A percentile compares a stretch with the other conserved stretches of the same genome.
Conservation (phyloP, 306 rosid genomes). For the Adenanthera pavonina region DNA sequence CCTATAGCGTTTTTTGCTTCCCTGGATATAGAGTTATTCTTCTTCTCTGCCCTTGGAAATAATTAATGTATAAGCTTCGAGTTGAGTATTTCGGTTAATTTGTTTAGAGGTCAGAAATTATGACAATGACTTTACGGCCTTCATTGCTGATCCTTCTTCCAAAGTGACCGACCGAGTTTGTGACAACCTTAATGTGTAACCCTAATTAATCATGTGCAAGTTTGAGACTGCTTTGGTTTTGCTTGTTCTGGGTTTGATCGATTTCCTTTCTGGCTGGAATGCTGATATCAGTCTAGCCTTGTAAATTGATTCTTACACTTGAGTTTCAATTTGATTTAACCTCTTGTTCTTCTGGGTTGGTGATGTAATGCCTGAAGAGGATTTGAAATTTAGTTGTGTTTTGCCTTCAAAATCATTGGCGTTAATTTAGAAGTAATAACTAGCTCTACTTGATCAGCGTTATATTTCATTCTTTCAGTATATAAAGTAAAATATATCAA, state of each 20-base stretch:
- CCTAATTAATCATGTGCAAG: neutral
- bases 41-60: slow-evolving; percentile 52
- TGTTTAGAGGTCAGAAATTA: slow-evolving; percentile 26
- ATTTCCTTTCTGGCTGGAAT: neutral
- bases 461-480: neutral
- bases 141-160: slow-evolving; percentile 34
- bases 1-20: slow-evolving; percentile 48
- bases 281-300: neutral
- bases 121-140: neutral
- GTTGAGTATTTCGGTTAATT: slow-evolving; percentile 22
- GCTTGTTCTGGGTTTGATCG: neutral
- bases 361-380: slow-evolving; percentile 1
- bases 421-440: neutral
- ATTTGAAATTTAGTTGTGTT: neutral
- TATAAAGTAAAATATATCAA: neutral
- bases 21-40: slow-evolving; percentile 60
- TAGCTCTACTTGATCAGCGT: neutral
- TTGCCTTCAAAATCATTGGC: neutral
- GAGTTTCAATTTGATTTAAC: neutral
- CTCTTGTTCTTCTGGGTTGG: neutral
- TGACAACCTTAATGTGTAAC: slow-evolving; percentile 32
- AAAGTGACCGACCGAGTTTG: neutral
- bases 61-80: slow-evolving; percentile 30
- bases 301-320: slow-evolving; percentile 17
- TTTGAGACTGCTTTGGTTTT: neutral